These are phyloP conservation scores for Curvularia spicifera DNA, from an alignment of 2,329 filamentous ascomycete genomes.

Conservation along the genomic window DNA sequence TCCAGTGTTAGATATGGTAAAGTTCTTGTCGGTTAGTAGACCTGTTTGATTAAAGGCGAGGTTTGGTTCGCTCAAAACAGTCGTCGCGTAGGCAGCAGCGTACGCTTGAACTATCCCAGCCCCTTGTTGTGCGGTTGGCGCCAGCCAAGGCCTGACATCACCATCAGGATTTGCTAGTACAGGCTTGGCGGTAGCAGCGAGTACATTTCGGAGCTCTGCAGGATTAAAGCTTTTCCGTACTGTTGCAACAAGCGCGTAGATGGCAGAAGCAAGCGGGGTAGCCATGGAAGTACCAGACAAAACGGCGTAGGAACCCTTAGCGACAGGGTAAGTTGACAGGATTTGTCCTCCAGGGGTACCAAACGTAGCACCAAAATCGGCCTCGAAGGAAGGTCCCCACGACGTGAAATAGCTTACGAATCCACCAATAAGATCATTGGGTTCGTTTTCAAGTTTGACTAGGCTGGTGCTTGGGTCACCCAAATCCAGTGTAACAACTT, in stretches of 20 bases:
- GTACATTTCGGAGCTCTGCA: constrained; percentile 13
- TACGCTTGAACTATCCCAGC: constrained; percentile 25
- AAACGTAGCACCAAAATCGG: constrained; percentile 63
- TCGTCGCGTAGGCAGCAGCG: constrained; percentile 20
- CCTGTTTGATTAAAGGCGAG: constrained; percentile 27
- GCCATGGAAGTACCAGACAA: constrained; percentile 65
- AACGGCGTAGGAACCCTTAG: constrained; percentile 56
- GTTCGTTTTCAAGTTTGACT: neutral
- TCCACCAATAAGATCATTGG: neutral
- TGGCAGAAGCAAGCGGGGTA: constrained; percentile 22
- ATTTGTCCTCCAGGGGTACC: constrained; percentile 64
- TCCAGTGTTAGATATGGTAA: constrained; percentile 28
- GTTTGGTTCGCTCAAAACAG: constrained; percentile 17
- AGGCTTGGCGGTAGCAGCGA: constrained; percentile 10
- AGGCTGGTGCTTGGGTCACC: neutral
- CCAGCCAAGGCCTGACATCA: constrained; percentile 9
- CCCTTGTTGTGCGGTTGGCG: constrained; percentile 30
- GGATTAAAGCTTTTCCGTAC: constrained; percentile 21
- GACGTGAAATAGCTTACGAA: neutral
- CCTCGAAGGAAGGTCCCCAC: constrained; percentile 68
- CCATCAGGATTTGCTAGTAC: neutral
- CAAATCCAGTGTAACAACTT: neutral
- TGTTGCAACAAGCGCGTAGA: constrained; percentile 20
- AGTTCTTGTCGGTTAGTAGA: constrained; percentile 28
- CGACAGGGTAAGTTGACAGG: constrained; percentile 61